phyloP scores from a whole-genome alignment of 148 eudicot genomes.

The Simmondsia chinensis region DNA sequence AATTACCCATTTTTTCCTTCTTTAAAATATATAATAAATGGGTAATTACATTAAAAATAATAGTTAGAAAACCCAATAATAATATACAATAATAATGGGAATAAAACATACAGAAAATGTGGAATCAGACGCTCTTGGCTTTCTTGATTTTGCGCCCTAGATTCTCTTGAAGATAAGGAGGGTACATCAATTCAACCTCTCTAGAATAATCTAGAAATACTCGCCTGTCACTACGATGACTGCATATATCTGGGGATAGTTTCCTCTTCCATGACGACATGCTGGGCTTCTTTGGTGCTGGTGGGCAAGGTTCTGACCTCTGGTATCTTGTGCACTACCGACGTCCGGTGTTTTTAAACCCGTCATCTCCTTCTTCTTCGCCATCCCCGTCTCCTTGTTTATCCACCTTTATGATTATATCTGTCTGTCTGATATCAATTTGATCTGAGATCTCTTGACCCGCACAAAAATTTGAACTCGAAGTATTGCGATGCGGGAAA shows the following conservation, averaged over 20 bases:
- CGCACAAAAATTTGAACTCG: no score
- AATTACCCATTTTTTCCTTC: no score
- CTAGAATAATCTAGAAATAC: constrained; percentile 9
- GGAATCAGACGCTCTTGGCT: constrained; percentile 11
- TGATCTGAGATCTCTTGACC: constrained; percentile 1
- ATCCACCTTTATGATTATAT: background rate
- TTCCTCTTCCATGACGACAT: constrained; percentile 15
- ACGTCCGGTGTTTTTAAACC: constrained; percentile 44
- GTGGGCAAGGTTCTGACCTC: constrained; percentile 32
- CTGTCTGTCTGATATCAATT: background rate
- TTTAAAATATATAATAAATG: no score
- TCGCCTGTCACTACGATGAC: background rate
- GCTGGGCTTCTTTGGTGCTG: constrained; percentile 26
- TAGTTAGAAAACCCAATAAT: no score
- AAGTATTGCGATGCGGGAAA: no score
- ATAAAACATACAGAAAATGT: no score
- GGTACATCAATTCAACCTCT: constrained; percentile 14
- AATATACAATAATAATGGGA: no score
- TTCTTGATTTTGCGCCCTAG: constrained; percentile 17
- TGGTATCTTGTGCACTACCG: constrained; percentile 33
- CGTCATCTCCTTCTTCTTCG: constrained; percentile 10
- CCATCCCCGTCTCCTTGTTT: background rate
- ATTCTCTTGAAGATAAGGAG: constrained; percentile 1
- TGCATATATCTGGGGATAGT: background rate
- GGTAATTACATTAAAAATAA: no score